Percentiles rank a stretch among this genome's conserved stretches.
phyloP scores from a whole-genome alignment of 106 monocot genomes.

The Triglochin maritima region DNA sequence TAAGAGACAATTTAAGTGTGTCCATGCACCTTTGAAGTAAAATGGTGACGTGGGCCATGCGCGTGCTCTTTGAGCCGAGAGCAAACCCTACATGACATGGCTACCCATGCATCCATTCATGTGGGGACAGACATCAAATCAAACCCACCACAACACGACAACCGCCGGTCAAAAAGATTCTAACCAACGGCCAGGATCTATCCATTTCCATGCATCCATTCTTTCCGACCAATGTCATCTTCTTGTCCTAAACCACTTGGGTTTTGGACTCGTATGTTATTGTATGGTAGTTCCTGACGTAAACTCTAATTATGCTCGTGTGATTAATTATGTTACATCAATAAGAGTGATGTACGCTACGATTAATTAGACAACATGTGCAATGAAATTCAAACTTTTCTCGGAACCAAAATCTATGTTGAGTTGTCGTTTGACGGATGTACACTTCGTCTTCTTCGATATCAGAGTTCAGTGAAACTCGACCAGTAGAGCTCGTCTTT shows the following conservation, averaged over 20 bases:
- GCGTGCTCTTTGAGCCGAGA: constrained; percentile 5
- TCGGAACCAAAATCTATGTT: too few relatives aligned
- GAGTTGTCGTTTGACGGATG: too few relatives aligned
- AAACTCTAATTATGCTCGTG: background rate
- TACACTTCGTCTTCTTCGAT: too few relatives aligned
- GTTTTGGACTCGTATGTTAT: background rate
- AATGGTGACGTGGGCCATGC: background rate
- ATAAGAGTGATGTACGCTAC: too few relatives aligned
- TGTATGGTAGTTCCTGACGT: background rate
- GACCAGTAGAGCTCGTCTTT: too few relatives aligned
- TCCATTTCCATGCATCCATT: background rate
- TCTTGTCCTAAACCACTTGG: background rate
- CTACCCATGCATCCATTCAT: background rate
- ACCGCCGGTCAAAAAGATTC: background rate
- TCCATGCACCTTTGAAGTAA: background rate
- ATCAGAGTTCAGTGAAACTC: too few relatives aligned
- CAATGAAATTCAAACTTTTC: too few relatives aligned
- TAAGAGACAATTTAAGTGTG: background rate
- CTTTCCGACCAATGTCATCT: background rate
- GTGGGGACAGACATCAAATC: background rate
- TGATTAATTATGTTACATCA: too few relatives aligned
- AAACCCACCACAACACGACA: background rate
- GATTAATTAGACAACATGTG: too few relatives aligned
- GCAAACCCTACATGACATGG: background rate
- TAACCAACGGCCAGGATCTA: background rate